These are phyloP conservation scores for Quambalaria eucalypti DNA, from an alignment of 1,284 basidiomycete species.

Conservation along the genomic window DNA sequence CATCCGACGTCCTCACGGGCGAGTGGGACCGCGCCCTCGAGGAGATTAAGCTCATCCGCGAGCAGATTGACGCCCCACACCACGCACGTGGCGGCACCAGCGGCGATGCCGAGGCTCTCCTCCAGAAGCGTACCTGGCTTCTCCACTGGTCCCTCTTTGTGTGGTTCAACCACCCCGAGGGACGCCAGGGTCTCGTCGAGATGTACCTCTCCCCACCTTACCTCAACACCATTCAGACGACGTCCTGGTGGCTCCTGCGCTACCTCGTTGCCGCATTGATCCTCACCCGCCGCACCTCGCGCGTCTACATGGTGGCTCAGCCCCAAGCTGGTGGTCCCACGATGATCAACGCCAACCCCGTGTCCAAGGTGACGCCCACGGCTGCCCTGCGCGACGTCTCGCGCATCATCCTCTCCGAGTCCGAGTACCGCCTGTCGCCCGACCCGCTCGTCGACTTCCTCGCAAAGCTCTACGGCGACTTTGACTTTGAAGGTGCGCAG, in stretches of 20 bases:
- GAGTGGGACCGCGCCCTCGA: conserved; percentile 87
- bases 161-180: conserved; percentile 91
- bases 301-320: conserved; percentile 36
- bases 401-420: conserved; percentile 39
- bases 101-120: conserved; percentile 54
- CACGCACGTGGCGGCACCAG: conserved; percentile 51
- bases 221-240: conserved; percentile 95
- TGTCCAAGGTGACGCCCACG: conserved; percentile 35
- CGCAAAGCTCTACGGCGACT: conserved; percentile 84
- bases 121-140: conserved; percentile 91
- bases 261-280: conserved; percentile 89
- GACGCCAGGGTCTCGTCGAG: conserved; percentile 85
- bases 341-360: conserved; percentile 18
- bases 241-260: conserved; percentile 86
- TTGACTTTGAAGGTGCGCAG: conserved; percentile 82
- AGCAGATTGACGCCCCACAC: conserved; percentile 57
- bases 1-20: conserved; percentile 86
- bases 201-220: conserved; percentile 91
- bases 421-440: conserved; percentile 62
- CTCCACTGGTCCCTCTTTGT: conserved; percentile 97
- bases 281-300: conserved; percentile 64
- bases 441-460: conserved; percentile 91
- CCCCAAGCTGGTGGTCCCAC: conserved; percentile 19
- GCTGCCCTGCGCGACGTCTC: conserved; percentile 42
- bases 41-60: conserved; percentile 85